Base-by-base conservation (phyloP, 257 asterid species). In the Forsythia viridissima region DNA sequence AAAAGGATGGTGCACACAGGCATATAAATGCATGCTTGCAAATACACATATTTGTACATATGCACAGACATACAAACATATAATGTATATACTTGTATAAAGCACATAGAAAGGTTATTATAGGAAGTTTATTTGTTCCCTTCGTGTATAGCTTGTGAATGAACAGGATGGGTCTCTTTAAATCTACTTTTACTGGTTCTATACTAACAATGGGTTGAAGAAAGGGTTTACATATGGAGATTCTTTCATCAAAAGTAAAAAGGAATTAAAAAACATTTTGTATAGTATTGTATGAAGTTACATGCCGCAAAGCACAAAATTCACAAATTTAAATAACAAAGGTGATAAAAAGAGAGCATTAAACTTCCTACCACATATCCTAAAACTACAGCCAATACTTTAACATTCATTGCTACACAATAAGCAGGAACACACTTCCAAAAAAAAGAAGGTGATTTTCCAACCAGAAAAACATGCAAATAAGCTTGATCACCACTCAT, bases 261-360 rank as follows among this genome's bases (percentile, higher is more conserved):
- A 55, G 20, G 20, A 6, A 48, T 15, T 48, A 48, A 48, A 48
- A 48, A 48, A 13, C n/a, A 48, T 15, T 12, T 48, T 48, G 57
- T 12, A 48, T 18, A 13, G n/a, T 12, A 4, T 48, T 13, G 46
- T 68, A 39, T 73, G 55, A 66, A 61, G 69, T 55, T 12, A 79
- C 86, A 76, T 21, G 39, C 78, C 44, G 16, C 73, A 76, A 83
- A 67, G 39, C 30, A 72, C 73, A 61, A 78, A 63, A 63, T 43
- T 73, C 20, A 70, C 37, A 48, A 46, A 12, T 46, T 46, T 46
- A 3, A 12, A 8, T 36, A 42, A 67, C 46, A 41, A 73, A 34
- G 74, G 72, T 52, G 70, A 43, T 8, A 6, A 37, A 40, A 69
- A 6, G 65, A 79, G 71, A 48, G 71, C 75, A 63, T n/a, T 74